Base-by-base conservation (phyloP, 2,329 filamentous ascomycete species). In the Cytospora schulzeri region DNA sequence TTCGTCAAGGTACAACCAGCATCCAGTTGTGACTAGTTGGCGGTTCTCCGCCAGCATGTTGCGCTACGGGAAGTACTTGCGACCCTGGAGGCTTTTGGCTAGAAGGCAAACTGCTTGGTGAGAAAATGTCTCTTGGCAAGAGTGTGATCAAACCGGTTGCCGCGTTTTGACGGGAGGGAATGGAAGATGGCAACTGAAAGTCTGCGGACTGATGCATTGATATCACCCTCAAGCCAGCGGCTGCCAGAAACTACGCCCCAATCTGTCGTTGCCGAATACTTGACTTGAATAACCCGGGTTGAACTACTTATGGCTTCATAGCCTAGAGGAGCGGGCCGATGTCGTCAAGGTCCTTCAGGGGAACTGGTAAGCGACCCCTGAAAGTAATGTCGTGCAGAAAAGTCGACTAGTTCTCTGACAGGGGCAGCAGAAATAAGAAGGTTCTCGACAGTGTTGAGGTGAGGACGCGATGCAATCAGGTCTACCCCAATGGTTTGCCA, bases 351-450 rank as follows among this genome's bases (percentile, higher is more conserved):
- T 9, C 11, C 45, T 24, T 4, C 45, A 48, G n/a, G 45, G n/a
- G 17, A 48, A 4, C 45, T 48, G n/a, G 45, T 22, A 48, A 11
- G n/a, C 9, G 45, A 24, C 45, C 45, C n/a, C n/a, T 24, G 33
- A 14, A 35, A 24, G 22, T 26, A 11, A 35, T 59, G 61, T 63
- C 56, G 56, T 63, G 56, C 62, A 63, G 31, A 24, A 55, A 19
- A 41, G 24, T n/a, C 53, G n/a, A 53, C 35, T 38, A 22, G 17
- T 9, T 11, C 35, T 17, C 28, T 50, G 28, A 22, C n/a, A 50
- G 38, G n/a, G 26, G 62, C 17, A 22, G 29, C 24, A 15, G 29
- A 28, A 51, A 15, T 4, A 29, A 48, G 26, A 55, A 28, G 48
- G n/a, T 22, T 17, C 14, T 2, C 6, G 29, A 15, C 22, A 28